A percentile compares a stretch with the other conserved stretches of the same genome.
phyloP scores from a whole-genome alignment of 495 filamentous ascomycete species.

The Viridothelium virens region DNA sequence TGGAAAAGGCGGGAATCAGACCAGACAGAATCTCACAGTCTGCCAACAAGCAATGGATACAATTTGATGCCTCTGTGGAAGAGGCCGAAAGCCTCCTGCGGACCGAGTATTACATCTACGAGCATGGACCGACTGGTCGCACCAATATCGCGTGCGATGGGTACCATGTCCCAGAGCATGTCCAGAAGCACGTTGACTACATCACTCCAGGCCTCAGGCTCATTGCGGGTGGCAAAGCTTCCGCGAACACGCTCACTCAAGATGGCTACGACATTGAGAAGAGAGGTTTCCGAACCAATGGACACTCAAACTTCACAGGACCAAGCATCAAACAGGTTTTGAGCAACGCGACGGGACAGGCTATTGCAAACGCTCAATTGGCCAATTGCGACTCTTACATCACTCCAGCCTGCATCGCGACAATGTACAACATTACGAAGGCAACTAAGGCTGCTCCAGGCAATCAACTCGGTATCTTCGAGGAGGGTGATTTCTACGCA shows the following conservation, averaged over 20 bases:
- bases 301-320: slow-evolving; percentile 2
- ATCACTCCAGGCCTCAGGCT: slow-evolving; percentile 43
- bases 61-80: slow-evolving; percentile 20
- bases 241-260: neutral
- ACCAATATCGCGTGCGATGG: slow-evolving; percentile 23
- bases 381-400: slow-evolving; percentile 15
- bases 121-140: slow-evolving; percentile 15
- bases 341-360: neutral
- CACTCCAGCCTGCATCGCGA: slow-evolving; percentile 20
- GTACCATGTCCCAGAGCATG: slow-evolving; percentile 25
- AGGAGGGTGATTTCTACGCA: slow-evolving; percentile 19
- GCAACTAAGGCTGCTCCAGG: neutral
- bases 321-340: neutral
- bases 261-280: neutral
- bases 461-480: slow-evolving; percentile 24
- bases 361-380: neutral
- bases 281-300: slow-evolving; percentile 3
- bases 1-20: slow-evolving; percentile 14
- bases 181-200: slow-evolving; percentile 32
- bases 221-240: slow-evolving; percentile 28
- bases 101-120: slow-evolving; percentile 21
- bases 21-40: slow-evolving; percentile 16
- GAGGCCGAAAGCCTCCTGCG: slow-evolving; percentile 20
- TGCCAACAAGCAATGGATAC: slow-evolving; percentile 26
- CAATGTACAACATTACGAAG: slow-evolving; percentile 23